A percentile compares a stretch with the other conserved stretches of the same genome.
Conservation (phyloP, 2,329 filamentous ascomycete species). For the Penicillium sp. region DNA sequence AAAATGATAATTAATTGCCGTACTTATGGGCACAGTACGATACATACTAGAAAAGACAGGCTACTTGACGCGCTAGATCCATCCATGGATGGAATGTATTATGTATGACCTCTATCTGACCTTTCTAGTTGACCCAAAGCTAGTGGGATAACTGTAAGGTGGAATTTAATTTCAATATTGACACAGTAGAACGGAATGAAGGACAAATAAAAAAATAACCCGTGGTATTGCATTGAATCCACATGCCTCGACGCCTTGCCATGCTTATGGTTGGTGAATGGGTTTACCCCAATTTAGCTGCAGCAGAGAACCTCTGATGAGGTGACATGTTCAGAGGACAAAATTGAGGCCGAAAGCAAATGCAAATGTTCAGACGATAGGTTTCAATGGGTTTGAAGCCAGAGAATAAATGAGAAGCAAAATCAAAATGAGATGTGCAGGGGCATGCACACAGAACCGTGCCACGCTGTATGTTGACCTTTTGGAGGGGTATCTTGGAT, state of each 20-base stretch:
- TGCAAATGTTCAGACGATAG: slow-evolving; percentile 7
- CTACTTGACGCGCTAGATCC: not conserved
- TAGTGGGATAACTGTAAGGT: not conserved
- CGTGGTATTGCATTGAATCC: slow-evolving; percentile 23
- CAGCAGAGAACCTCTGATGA: slow-evolving; percentile 6
- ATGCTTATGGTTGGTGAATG: slow-evolving; percentile 28
- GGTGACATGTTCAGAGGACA: not conserved
- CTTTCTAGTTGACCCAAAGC: not conserved
- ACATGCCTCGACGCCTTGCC: slow-evolving; percentile 32
- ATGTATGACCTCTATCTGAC: not conserved
- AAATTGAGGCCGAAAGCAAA: slow-evolving; percentile 4
- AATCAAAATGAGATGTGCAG: slow-evolving; percentile 10
- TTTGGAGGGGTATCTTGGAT: slow-evolving; percentile 33
- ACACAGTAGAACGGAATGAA: slow-evolving; percentile 15
- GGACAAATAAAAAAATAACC: slow-evolving; percentile 15
- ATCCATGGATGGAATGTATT: not conserved
- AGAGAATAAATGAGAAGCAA: slow-evolving; percentile 3
- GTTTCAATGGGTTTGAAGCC: not conserved
- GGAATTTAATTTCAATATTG: not conserved
- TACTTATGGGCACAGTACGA: not conserved
- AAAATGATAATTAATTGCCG: not conserved
- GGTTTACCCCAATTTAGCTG: slow-evolving; percentile 10
- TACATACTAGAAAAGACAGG: no score
- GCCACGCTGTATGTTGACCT: slow-evolving; percentile 16
- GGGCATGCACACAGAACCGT: slow-evolving; percentile 15